phyloP scores from a whole-genome alignment of 2,329 filamentous ascomycete genomes.

The Fulvia fulva region DNA sequence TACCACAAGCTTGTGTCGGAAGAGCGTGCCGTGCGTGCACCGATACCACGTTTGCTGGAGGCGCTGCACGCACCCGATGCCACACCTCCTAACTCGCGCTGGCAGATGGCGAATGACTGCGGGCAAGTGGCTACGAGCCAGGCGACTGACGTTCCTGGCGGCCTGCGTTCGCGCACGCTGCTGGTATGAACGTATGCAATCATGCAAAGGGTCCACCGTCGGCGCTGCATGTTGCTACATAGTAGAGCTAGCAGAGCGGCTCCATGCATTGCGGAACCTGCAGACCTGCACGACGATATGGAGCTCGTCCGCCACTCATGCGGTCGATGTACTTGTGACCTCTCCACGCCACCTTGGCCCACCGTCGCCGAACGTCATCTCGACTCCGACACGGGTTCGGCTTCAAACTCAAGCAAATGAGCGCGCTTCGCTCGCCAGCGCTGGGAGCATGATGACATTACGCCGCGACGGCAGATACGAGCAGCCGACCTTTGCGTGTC shows the following conservation, averaged over 20 bases:
- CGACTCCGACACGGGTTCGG: conserved; percentile 1
- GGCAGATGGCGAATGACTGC: background rate
- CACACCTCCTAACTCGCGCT: background rate
- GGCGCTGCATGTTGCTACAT: background rate
- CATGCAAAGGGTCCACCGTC: conserved; percentile 2
- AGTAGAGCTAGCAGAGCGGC: conserved; percentile 2
- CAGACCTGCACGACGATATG: conserved; percentile 7
- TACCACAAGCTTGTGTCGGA: conserved; percentile 10
- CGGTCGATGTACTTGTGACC: conserved; percentile 21
- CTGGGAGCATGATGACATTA: background rate
- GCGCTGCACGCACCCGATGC: background rate
- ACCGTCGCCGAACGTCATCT: conserved; percentile 14
- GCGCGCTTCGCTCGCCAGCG: conserved; percentile 4
- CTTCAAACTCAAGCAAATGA: conserved; percentile 16
- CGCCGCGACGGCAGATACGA: background rate
- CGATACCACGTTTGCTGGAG: conserved; percentile 11
- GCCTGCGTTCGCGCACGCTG: background rate
- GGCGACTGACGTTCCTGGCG: background rate
- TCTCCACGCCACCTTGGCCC: conserved; percentile 11
- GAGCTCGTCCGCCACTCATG: conserved; percentile 9
- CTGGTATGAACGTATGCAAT: conserved; percentile 1
- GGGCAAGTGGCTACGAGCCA: background rate
- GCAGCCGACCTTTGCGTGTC: conserved; percentile 3
- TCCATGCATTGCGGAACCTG: conserved; percentile 19
- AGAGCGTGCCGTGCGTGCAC: conserved; percentile 6